Evolutionary conservation across 345 rosid genomes (phyloP).

Genomic region (Camelina hispida): DNA sequence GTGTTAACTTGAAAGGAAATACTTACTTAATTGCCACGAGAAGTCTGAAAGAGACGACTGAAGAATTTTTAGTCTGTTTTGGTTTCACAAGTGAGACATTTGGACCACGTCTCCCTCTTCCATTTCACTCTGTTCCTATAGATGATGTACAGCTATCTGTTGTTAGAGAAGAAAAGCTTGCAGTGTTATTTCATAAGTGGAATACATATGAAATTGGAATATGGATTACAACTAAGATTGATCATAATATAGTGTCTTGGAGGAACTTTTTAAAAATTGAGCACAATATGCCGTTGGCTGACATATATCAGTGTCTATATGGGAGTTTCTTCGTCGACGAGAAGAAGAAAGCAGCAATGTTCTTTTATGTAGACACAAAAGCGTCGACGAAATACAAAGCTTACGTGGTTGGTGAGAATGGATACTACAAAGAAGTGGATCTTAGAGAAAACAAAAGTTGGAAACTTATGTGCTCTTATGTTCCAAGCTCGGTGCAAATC

Average conservation of each 20-base stretch:
- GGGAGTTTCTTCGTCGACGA: neutral
- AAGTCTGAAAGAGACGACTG: too few species aligned
- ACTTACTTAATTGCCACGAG: too few species aligned
- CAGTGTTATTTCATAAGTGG: neutral
- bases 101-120: too few species aligned
- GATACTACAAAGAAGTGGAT: neutral
- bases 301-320: neutral
- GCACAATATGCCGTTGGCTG: neutral
- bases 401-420: neutral
- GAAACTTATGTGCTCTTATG: neutral
- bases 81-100: too few species aligned
- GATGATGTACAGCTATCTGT: too few species aligned
- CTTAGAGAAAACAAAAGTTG: neutral
- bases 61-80: too few species aligned
- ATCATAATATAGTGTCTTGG: neutral
- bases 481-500: neutral
- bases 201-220: neutral
- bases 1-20: too few species aligned
- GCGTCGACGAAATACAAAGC: neutral
- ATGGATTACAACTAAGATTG: constrained; percentile 5
- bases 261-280: neutral
- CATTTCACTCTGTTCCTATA: too few species aligned
- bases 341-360: neutral
- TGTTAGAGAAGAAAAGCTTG: too few species aligned
- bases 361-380: neutral